Conservation (phyloP, 768 basidiomycete genomes). For the Lanmaoa pseudosensibilis region DNA sequence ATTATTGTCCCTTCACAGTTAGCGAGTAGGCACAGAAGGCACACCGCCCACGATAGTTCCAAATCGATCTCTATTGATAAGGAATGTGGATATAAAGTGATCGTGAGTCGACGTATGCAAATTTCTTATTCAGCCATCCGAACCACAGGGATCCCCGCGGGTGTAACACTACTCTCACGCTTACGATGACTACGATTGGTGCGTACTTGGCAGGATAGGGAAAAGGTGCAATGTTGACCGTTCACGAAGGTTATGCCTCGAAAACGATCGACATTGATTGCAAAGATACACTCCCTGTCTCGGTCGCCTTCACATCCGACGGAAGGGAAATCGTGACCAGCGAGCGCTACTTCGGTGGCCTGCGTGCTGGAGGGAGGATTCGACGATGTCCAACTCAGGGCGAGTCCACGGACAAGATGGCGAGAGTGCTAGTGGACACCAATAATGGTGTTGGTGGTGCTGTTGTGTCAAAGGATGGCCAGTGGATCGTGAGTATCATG, state of each 20-base stretch:
- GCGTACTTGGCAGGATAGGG: neutral
- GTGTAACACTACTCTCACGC: neutral
- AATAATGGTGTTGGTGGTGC: neutral
- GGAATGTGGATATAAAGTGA: neutral
- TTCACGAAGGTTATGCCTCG: neutral
- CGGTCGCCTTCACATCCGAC: constrained; percentile 2
- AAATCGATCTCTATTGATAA: neutral
- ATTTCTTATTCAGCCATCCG: neutral
- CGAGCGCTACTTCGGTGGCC: neutral
- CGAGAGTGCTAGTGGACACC: neutral
- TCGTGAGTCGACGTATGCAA: neutral
- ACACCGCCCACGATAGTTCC: neutral
- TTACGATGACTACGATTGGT: neutral
- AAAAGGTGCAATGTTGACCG: neutral
- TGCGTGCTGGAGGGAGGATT: neutral
- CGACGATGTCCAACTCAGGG: neutral
- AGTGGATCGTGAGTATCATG: constrained; percentile 6
- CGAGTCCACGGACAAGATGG: neutral
- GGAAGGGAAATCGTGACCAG: constrained; percentile 7
- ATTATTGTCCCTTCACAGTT: too few species aligned
- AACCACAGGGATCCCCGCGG: neutral
- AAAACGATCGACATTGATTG: constrained; percentile 10
- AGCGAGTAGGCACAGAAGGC: neutral
- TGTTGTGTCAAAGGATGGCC: constrained; percentile 8
- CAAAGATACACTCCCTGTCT: neutral